phyloP scores from a whole-genome alignment of 2,329 filamentous ascomycete genomes.

The Aspergillus costaricaensis region DNA sequence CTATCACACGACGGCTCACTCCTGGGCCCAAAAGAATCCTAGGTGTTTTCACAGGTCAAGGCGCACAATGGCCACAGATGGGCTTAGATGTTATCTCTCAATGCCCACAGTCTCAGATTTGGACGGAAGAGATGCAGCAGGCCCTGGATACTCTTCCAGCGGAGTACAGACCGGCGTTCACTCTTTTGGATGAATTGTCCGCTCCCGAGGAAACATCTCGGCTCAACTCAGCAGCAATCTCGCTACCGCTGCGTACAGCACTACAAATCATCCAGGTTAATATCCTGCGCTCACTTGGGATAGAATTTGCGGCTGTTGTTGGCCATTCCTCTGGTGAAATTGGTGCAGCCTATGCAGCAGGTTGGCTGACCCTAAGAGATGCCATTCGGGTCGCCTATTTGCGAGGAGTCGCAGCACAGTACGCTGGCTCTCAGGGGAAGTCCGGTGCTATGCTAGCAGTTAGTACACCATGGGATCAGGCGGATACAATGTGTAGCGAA shows the following conservation, averaged over 20 bases:
- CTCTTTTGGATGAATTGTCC: conserved; percentile 8
- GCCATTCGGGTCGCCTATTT: conserved; percentile 20
- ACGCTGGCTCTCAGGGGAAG: background rate
- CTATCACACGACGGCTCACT: background rate
- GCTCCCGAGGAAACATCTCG: conserved; percentile 4
- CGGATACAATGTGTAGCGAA: conserved; percentile 5
- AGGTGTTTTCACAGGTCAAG: conserved; percentile 25
- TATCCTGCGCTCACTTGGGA: conserved; percentile 4
- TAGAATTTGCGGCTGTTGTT: conserved; percentile 20
- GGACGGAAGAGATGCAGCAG: conserved; percentile 8
- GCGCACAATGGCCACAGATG: conserved; percentile 27
- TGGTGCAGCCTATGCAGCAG: conserved; percentile 29
- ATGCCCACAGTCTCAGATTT: background rate
- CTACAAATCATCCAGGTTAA: conserved; percentile 6
- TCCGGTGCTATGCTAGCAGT: conserved; percentile 17
- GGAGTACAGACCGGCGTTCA: conserved; percentile 8
- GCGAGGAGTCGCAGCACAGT: conserved; percentile 3
- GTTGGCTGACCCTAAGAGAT: conserved; percentile 18
- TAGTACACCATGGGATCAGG: conserved; percentile 13
- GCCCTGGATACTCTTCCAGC: conserved; percentile 6
- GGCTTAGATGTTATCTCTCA: conserved; percentile 4
- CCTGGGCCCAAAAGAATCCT: conserved; percentile 13
- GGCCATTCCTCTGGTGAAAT: conserved; percentile 37
- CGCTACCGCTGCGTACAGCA: conserved; percentile 6
- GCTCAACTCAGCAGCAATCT: background rate